Base-by-base conservation (phyloP, 2,329 filamentous ascomycete genomes). In the Hirsutella minnesotensis region DNA sequence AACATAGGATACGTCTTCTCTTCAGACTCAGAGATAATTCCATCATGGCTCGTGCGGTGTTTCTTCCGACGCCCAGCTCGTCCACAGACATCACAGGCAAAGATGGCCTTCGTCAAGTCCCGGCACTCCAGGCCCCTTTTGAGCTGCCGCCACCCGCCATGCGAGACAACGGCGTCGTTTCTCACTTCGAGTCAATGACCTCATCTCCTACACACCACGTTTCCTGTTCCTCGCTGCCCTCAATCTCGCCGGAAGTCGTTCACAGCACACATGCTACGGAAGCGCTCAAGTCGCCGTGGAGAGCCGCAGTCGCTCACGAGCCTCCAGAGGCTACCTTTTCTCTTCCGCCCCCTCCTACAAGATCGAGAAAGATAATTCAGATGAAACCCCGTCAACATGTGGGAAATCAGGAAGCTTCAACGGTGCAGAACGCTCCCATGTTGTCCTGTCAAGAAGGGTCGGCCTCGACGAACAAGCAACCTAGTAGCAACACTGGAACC, bases 351-450 rank as follows among this genome's bases (percentile, higher is more conserved):
- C 92, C 90, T 15, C 92, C 92, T 0, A 95, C 89, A 3, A 75
- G 90, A 48, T 86, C 87, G 35, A 82, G 90, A 55, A 96, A 94
- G 67, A 96, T 98, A 59, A 96, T 96, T 45, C 90, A 96, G 65
- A 95, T 96, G 89, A 95, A 94, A 63, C 90, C 77, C 16, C 64
- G 68, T 21, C 54, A 62, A 24, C 66, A 76, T 51, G 57, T 68
- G 46, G 57, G 64, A 43, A 50, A 58, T 30, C 48, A 51, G 19
- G 52, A 56, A 35, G 46, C 48, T 48, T 41, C 45, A 38, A 42
- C 55, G 15, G 39, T 49, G 19, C 57, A 56, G 46, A 51, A 53
- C 33, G 48, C 51, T 16, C 44, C 43, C 22, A 57, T 51, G 45
- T 27, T 48, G 2, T 44, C 45, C 15, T 46, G 48, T 20, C 60